Conservation (phyloP, 306 rosid species). For the Prunus davidiana region DNA sequence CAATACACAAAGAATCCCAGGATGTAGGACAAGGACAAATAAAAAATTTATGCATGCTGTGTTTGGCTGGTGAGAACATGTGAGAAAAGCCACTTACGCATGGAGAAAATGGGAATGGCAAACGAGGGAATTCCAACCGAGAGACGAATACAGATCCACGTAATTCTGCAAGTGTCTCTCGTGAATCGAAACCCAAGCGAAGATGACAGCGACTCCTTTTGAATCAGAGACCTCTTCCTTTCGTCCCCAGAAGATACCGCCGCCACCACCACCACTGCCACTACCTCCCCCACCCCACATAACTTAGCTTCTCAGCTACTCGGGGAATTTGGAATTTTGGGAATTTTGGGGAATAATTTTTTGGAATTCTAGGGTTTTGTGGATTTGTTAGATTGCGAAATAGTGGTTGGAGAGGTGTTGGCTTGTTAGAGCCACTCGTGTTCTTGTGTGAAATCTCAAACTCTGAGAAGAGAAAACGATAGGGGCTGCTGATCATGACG, state of each 20-base stretch:
- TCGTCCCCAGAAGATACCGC: constrained; percentile 70
- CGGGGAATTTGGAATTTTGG: background rate
- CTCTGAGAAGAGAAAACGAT: background rate
- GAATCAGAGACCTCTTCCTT: constrained; percentile 51
- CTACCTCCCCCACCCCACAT: constrained; percentile 36
- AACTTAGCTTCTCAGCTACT: constrained; percentile 14
- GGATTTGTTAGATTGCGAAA: background rate
- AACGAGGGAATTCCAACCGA: constrained; percentile 85
- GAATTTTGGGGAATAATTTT: background rate
- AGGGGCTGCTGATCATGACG: background rate
- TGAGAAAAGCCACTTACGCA: constrained; percentile 43
- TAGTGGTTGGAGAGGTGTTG: background rate
- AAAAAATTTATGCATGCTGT: background rate
- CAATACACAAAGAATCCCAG: background rate
- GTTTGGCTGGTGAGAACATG: background rate
- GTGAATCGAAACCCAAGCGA: constrained; percentile 85
- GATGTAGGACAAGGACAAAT: background rate
- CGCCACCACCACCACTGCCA: constrained; percentile 30
- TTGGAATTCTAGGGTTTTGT: constrained; percentile 1
- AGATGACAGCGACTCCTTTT: constrained; percentile 76
- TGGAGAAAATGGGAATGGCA: constrained; percentile 77
- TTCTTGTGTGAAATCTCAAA: background rate
- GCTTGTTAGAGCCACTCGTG: constrained; percentile 19
- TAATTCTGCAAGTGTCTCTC: constrained; percentile 44
- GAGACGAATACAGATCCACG: constrained; percentile 68